These are phyloP conservation scores for Aspergillus funiculosus DNA, from an alignment of 495 filamentous ascomycete species.

Conservation along the genomic window DNA sequence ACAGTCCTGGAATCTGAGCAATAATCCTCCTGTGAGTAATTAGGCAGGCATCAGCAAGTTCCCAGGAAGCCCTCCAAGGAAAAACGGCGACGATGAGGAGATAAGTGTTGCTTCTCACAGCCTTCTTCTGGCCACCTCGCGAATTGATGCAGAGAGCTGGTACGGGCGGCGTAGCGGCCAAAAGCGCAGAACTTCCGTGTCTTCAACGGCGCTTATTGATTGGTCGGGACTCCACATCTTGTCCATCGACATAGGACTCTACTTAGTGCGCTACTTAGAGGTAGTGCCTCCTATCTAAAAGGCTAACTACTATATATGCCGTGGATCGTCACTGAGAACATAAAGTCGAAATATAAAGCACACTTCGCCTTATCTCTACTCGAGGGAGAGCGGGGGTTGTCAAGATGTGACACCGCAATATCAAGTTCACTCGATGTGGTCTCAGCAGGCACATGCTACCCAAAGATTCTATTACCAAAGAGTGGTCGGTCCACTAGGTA, in stretches of 20 bases:
- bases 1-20: neutral
- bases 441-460: too few relatives aligned
- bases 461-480: too few relatives aligned
- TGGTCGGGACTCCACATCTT: neutral
- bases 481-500: too few relatives aligned
- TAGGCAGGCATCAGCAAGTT: neutral
- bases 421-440: too few relatives aligned
- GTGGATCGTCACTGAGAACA: neutral
- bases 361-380: too few relatives aligned
- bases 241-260: neutral
- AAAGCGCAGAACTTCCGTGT: slow-evolving; percentile 27
- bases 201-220: neutral
- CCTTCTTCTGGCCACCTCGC: slow-evolving; percentile 36
- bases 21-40: neutral
- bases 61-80: neutral
- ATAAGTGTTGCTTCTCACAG: too few relatives aligned
- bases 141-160: slow-evolving; percentile 21
- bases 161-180: slow-evolving; percentile 36
- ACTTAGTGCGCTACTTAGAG: neutral
- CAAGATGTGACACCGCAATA: too few relatives aligned
- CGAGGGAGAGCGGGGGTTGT: too few relatives aligned
- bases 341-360: too few relatives aligned
- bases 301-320: neutral
- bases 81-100: too few relatives aligned
- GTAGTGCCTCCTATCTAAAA: neutral